Percentiles rank a stretch among this genome's conserved stretches.
Conservation (phyloP, 306 rosid species). For the Malus asiatica region DNA sequence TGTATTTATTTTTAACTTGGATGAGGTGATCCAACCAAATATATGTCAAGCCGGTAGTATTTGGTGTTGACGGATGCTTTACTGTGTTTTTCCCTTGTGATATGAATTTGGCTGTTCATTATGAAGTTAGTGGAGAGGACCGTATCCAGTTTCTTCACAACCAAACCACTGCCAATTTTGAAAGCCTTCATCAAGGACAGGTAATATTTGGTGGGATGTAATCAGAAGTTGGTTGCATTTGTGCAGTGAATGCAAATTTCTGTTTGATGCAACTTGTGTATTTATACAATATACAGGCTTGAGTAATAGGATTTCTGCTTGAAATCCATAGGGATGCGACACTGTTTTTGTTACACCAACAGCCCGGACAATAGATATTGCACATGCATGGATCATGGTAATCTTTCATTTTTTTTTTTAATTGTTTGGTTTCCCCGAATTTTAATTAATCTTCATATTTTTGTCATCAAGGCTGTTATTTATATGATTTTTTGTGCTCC, state of each 20-base stretch:
- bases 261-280: slow-evolving; percentile 29
- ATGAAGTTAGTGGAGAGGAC: slow-evolving; percentile 82
- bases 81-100: slow-evolving; percentile 3
- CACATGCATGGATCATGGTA: slow-evolving; percentile 94
- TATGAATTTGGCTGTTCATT: slow-evolving; percentile 11
- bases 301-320: slow-evolving; percentile 65
- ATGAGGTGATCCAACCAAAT: neutral
- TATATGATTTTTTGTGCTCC: neutral
- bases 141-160: slow-evolving; percentile 90
- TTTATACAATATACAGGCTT: slow-evolving; percentile 49
- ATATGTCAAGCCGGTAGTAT: neutral
- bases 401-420: slow-evolving; percentile 1
- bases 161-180: slow-evolving; percentile 89
- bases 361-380: slow-evolving; percentile 91
- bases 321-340: slow-evolving; percentile 89
- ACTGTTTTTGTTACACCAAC: slow-evolving; percentile 95
- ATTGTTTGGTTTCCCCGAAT: slow-evolving; percentile 16
- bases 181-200: slow-evolving; percentile 62
- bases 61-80: slow-evolving; percentile 1
- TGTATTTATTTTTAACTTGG: neutral
- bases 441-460: slow-evolving; percentile 1
- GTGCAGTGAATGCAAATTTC: slow-evolving; percentile 9
- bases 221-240: slow-evolving; percentile 20
- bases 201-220: slow-evolving; percentile 39
- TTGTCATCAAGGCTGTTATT: neutral